Conservation (phyloP, 176 grass and related monocot species). For the Carex scoparia region DNA sequence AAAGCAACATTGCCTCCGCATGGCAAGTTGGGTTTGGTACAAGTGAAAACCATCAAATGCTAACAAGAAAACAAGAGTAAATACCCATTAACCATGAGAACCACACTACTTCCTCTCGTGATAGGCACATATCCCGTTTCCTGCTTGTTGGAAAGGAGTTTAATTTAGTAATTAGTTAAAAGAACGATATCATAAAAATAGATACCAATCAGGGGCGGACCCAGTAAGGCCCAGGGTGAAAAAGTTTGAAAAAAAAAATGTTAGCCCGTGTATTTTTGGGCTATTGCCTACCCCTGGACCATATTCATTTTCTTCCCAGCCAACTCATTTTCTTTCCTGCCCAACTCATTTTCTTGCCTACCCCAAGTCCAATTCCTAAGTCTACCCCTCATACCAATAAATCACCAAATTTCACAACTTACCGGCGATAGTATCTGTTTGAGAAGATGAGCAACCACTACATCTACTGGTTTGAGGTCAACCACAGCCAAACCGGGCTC, state of each 20-base stretch:
- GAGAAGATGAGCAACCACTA: slow-evolving; percentile 89
- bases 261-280: no score
- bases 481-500: slow-evolving; percentile 93
- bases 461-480: slow-evolving; percentile 79
- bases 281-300: no score
- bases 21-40: background rate
- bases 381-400: background rate
- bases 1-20: background rate
- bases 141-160: slow-evolving; percentile 29
- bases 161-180: slow-evolving; percentile 3
- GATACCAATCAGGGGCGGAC: background rate
- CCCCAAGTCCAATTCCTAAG: no score
- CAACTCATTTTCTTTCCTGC: no score
- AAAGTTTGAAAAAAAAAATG: no score
- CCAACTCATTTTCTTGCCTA: no score
- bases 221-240: no score
- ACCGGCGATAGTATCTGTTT: slow-evolving; percentile 84
- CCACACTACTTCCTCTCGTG: slow-evolving; percentile 86
- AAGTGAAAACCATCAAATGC: background rate
- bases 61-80: slow-evolving; percentile 9
- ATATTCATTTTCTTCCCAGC: no score
- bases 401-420: slow-evolving; percentile 4
- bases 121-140: slow-evolving; percentile 97
- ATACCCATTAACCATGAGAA: slow-evolving; percentile 99
- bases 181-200: slow-evolving; percentile 21